Evolutionary conservation across 352 stramenopile species (phyloP).

Genomic region (Pythium pyrilobum): DNA sequence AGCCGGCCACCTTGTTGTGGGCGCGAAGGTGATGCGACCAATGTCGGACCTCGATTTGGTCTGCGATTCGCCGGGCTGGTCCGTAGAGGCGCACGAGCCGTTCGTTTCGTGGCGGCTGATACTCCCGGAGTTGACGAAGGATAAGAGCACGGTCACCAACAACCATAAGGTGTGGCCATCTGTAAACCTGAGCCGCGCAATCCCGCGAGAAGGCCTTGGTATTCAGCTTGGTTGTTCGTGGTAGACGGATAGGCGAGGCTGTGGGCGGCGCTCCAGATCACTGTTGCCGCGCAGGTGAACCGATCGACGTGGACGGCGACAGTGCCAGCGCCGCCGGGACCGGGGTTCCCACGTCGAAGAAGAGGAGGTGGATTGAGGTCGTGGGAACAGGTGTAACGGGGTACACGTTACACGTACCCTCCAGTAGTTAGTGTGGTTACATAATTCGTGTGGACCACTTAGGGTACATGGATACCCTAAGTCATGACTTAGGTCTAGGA

Average conservation of each 20-base stretch:
- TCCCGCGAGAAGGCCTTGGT: constrained; percentile 1
- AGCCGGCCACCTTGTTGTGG: constrained; percentile 4
- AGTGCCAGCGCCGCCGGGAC: no score
- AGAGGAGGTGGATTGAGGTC: no score
- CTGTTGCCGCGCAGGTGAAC: not conserved
- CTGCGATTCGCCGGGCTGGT: not conserved
- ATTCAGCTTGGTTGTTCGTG: constrained; percentile 11
- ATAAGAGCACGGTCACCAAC: constrained; percentile 1
- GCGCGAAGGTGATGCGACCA: not conserved
- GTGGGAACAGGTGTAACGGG: no score
- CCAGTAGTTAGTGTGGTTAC: constrained; percentile 4
- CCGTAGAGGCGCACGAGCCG: not conserved
- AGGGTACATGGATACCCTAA: constrained; percentile 9
- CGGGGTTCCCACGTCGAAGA: no score
- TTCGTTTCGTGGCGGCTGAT: not conserved
- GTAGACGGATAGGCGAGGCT: not conserved
- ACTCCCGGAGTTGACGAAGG: not conserved
- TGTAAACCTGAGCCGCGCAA: not conserved
- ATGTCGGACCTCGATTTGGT: not conserved
- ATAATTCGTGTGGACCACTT: constrained; percentile 12
- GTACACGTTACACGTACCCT: no score
- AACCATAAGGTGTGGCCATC: not conserved
- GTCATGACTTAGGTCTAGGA: constrained; percentile 9
- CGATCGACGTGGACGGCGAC: no score
- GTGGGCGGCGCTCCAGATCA: constrained; percentile 5